A percentile compares a stretch with the other conserved stretches of the same genome.
phyloP scores from a whole-genome alignment of 768 basidiomycete species.

The Trametes cingulata region DNA sequence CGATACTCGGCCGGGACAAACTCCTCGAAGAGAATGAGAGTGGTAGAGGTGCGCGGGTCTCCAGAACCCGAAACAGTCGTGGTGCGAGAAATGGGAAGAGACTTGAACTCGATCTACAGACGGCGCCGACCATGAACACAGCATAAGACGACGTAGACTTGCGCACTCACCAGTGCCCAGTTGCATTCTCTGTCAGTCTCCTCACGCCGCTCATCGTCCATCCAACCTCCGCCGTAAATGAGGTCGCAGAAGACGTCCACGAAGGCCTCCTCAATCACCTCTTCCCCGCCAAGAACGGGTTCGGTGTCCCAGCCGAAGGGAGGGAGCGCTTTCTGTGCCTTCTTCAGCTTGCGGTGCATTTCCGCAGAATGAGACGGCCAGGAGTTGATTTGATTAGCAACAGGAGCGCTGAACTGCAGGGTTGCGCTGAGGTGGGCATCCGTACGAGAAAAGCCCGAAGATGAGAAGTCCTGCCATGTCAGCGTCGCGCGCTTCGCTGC shows the following conservation, averaged over 20 bases:
- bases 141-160: neutral
- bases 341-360: slow-evolving; percentile 77
- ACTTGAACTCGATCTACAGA: slow-evolving; percentile 82
- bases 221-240: slow-evolving; percentile 83
- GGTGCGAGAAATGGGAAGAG: slow-evolving; percentile 49
- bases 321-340: slow-evolving; percentile 77
- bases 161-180: slow-evolving; percentile 79
- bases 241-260: slow-evolving; percentile 84
- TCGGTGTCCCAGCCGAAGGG: slow-evolving; percentile 93
- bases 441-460: slow-evolving; percentile 76
- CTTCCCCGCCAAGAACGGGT: slow-evolving; percentile 74
- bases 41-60: slow-evolving; percentile 73
- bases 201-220: slow-evolving; percentile 73
- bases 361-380: slow-evolving; percentile 79
- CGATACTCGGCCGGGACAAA: slow-evolving; percentile 89
- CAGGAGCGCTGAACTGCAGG: slow-evolving; percentile 70
- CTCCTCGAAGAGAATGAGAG: slow-evolving; percentile 88
- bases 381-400: slow-evolving; percentile 57
- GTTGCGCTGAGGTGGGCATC: slow-evolving; percentile 78
- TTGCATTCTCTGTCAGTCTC: slow-evolving; percentile 83
- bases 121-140: neutral
- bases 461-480: slow-evolving; percentile 89
- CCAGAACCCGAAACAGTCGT: slow-evolving; percentile 30
- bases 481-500: slow-evolving; percentile 79
- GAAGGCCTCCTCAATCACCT: slow-evolving; percentile 89